Conservation (phyloP, 352 stramenopile genomes). For the Phytophthora niederhauseri region DNA sequence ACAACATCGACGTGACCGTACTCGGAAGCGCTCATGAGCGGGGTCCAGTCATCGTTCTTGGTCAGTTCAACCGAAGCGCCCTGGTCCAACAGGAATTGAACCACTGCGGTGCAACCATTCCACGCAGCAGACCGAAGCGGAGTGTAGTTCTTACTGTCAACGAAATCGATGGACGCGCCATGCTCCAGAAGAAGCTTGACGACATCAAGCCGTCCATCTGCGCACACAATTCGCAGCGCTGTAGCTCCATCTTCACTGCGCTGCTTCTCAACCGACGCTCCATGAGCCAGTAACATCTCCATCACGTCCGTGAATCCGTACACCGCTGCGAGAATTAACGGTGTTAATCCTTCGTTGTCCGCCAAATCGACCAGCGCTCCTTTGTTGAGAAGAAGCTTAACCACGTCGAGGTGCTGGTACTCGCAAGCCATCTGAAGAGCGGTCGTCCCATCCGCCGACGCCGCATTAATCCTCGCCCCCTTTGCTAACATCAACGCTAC, state of each 20-base stretch:
- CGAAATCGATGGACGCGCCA: slow-evolving; percentile 5
- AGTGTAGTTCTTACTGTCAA: slow-evolving; percentile 7
- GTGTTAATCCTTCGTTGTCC: background rate
- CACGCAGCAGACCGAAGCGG: slow-evolving; percentile 5
- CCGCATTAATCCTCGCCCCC: background rate
- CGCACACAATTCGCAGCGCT: slow-evolving; percentile 1
- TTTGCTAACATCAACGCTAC: slow-evolving; percentile 3
- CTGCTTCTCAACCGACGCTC: slow-evolving; percentile 12
- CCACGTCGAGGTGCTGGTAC: background rate
- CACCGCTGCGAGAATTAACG: slow-evolving; percentile 2
- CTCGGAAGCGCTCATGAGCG: slow-evolving; percentile 10
- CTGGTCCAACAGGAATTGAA: slow-evolving; percentile 5
- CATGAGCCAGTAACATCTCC: slow-evolving; percentile 10
- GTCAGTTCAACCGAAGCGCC: slow-evolving; percentile 9
- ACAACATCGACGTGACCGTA: background rate
- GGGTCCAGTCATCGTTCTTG: slow-evolving; percentile 8
- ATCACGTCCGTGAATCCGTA: slow-evolving; percentile 14
- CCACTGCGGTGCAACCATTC: slow-evolving; percentile 7
- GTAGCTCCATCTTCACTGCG: slow-evolving; percentile 2
- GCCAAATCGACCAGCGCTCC: slow-evolving; percentile 3
- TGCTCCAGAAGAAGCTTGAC: slow-evolving; percentile 10
- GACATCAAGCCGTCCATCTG: slow-evolving; percentile 3
- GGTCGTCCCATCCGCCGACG: background rate
- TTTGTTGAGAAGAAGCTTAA: background rate
- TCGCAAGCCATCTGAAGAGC: slow-evolving; percentile 1